Base-by-base conservation (phyloP, 2,329 filamentous ascomycete species). In the Aspergillus fischeri region DNA sequence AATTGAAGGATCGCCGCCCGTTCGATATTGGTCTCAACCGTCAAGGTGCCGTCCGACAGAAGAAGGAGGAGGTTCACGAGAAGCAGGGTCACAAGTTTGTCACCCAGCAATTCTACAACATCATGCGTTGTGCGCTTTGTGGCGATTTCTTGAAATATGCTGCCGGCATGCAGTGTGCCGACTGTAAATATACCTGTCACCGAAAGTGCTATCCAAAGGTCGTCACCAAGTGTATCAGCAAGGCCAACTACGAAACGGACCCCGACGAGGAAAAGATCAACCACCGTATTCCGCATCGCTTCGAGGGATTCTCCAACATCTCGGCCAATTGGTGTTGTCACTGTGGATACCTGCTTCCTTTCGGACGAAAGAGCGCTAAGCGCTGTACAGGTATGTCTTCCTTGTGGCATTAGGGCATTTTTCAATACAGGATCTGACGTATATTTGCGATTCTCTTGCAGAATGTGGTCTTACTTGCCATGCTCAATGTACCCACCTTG, bases 201-300 rank as follows among this genome's bases (percentile, higher is more conserved):
- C 93, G 91, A 68, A 97, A 97, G 77, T 99, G 94, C 74, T 99
- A 97, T 75, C 80, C 86, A 17, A 96, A 92, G 74, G 94, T 99
- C 49, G 94, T 99, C 67, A 99, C 94, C 62, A 99, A 99, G 77
- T 99, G 94, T 79, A 99, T 99, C 75, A 97, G 93, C 79, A 97
- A 99, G 75, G 97, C 93, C 61, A 99, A 99, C 72, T 93, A 94
- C 62, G 94, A 99, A 75, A 96, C 91, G 5, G 94, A 99, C 73
- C 93, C 94, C 24, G 94, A 99, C 76, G 94, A 99, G 77, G 94
- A 97, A 77, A 99, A 97, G 81, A 95, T 99, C 84, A 99, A 99
- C 73, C 94, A 99, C 74, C 90, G 94, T 63, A 99, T 99, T 71
- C 94, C 94, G 8, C 94, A 99, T 83, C 88, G 94, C 54, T 99